phyloP scores from a whole-genome alignment of 495 filamentous ascomycete species.

The Chaetomium tenue region DNA sequence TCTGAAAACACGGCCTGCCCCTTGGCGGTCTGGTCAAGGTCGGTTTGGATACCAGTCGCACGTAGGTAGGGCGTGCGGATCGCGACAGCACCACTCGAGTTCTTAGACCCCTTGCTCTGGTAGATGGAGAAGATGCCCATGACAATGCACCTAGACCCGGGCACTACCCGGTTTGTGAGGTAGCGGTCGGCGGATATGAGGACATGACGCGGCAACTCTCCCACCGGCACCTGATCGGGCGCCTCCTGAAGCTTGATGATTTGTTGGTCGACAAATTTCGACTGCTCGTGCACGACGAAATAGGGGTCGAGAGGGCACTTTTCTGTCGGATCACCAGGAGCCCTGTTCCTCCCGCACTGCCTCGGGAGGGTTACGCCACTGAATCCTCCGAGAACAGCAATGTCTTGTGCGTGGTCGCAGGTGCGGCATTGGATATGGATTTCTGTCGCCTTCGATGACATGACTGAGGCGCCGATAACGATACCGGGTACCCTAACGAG shows the following conservation, averaged over 20 bases:
- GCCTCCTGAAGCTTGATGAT: conserved; percentile 98
- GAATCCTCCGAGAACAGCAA: conserved; percentile 80
- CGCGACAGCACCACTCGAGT: conserved; percentile 77
- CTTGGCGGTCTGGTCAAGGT: conserved; percentile 86
- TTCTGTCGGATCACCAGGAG: conserved; percentile 56
- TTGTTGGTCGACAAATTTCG: conserved; percentile 95
- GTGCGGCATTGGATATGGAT: conserved; percentile 86
- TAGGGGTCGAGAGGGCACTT: conserved; percentile 94
- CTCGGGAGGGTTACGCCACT: conserved; percentile 80
- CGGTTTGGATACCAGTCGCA: conserved; percentile 86
- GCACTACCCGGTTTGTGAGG: conserved; percentile 92
- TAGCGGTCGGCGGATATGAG: conserved; percentile 94
- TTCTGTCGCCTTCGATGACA: conserved; percentile 90
- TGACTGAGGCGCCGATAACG: conserved; percentile 93
- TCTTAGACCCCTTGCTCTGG: conserved; percentile 82
- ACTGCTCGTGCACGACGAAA: conserved; percentile 91
- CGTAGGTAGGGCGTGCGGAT: conserved; percentile 97
- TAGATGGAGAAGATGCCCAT: conserved; percentile 99
- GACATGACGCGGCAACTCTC: conserved; percentile 92
- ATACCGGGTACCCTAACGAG: conserved; percentile 97
- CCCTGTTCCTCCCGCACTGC: conserved; percentile 62
- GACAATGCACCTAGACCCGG: conserved; percentile 88
- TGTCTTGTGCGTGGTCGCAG: conserved; percentile 69
- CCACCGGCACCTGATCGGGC: conserved; percentile 95
- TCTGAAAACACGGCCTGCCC: conserved; percentile 84